Percentiles rank a stretch among this genome's conserved stretches.
Conservation (phyloP, 2,329 filamentous ascomycete species). For the Pseudocercospora cruenta region DNA sequence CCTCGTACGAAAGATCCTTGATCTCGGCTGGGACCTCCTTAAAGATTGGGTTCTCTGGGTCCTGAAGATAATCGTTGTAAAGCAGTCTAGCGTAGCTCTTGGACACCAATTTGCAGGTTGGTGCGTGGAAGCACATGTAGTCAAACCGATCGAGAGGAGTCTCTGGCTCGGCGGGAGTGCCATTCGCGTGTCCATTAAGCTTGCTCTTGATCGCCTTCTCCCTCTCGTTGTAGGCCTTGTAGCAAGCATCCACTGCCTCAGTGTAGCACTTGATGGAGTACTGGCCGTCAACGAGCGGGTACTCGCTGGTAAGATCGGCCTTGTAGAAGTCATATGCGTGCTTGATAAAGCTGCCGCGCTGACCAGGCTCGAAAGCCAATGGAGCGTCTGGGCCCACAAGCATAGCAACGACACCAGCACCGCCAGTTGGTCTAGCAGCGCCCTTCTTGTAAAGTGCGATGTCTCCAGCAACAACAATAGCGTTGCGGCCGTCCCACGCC, state of each 20-base stretch:
- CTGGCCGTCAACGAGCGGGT: conserved; percentile 57
- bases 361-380: conserved; percentile 54
- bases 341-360: conserved; percentile 55
- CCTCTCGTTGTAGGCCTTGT: conserved; percentile 57
- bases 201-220: conserved; percentile 51
- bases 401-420: conserved; percentile 59
- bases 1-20: conserved; percentile 50
- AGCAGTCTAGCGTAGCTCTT: conserved; percentile 58
- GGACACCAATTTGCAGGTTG: conserved; percentile 59
- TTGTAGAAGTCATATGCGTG: conserved; percentile 61
- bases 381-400: conserved; percentile 57
- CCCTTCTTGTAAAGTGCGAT: conserved; percentile 61
- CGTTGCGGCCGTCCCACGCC: conserved; percentile 57
- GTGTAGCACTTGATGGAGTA: conserved; percentile 59
- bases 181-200: conserved; percentile 45
- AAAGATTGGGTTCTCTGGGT: conserved; percentile 54
- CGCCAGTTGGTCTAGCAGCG: conserved; percentile 56
- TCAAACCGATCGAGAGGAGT: conserved; percentile 57
- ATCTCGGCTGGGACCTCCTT: conserved; percentile 55
- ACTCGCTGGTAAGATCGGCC: conserved; percentile 58
- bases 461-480: conserved; percentile 57
- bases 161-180: conserved; percentile 45
- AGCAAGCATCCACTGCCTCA: conserved; percentile 57
- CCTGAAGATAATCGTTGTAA: conserved; percentile 56
- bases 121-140: conserved; percentile 59